Conservation (phyloP, 768 basidiomycete species). For the Rhodotorula babjevae region DNA sequence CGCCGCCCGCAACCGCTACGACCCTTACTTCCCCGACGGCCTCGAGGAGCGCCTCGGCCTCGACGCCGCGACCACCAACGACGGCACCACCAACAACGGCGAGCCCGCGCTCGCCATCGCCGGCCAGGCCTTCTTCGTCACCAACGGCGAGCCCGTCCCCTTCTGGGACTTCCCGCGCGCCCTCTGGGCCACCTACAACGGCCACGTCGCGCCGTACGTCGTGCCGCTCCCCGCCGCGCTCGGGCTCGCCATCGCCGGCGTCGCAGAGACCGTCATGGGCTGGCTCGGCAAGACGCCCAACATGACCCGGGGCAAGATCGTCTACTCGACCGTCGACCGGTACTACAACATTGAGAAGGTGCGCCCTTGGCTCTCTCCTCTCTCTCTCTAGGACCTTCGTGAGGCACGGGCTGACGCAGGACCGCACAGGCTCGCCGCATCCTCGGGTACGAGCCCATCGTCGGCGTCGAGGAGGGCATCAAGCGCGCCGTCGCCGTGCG, state of each 20-base stretch:
- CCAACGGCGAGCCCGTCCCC: conserved; percentile 89
- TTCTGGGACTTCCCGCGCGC: conserved; percentile 90
- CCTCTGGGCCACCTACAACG: conserved; percentile 65
- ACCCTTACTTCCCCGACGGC: conserved; percentile 39
- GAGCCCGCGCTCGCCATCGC: conserved; percentile 59
- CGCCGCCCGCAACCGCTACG: conserved; percentile 40
- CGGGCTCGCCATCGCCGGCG: conserved; percentile 60
- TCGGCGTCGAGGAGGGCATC: conserved; percentile 83
- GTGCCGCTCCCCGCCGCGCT: conserved; percentile 29
- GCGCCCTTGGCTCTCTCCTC: not conserved
- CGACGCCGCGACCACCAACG: too few relatives aligned
- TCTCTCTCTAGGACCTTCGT: not conserved
- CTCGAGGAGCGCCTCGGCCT: not conserved
- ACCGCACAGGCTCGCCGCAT: conserved; percentile 59
- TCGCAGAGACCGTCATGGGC: conserved; percentile 69
- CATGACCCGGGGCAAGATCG: conserved; percentile 79
- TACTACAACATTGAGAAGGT: conserved; percentile 92
- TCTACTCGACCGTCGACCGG: conserved; percentile 68
- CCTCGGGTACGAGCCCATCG: conserved; percentile 86
- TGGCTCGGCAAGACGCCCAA: conserved; percentile 71
- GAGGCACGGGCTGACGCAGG: not conserved
- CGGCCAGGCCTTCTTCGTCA: conserved; percentile 92
- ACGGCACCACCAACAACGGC: too few relatives aligned
- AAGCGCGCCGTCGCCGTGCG: conserved; percentile 59
- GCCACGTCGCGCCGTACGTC: conserved; percentile 44